Percentiles rank a stretch among this genome's conserved stretches.
These are phyloP conservation scores for Apiospora phragmitis DNA, from an alignment of 2,329 filamentous ascomycete genomes.

Conservation along the genomic window DNA sequence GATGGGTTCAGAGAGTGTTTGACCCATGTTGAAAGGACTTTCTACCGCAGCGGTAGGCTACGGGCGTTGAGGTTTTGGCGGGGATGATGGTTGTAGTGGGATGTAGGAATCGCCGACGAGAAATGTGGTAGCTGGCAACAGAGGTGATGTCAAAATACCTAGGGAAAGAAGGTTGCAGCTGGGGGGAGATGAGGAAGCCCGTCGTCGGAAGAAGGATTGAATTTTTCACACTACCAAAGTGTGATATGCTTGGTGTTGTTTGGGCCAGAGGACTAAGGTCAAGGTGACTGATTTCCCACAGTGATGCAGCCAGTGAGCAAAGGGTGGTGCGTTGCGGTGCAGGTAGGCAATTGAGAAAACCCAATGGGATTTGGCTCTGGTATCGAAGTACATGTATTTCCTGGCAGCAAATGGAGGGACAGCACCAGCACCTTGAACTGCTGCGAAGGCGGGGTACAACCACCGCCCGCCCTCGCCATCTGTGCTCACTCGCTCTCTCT, in stretches of 20 bases:
- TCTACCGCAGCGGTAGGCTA: constrained; percentile 24
- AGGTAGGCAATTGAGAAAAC: constrained; percentile 1
- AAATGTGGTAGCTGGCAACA: constrained; percentile 5
- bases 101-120: not conserved
- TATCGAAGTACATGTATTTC: constrained; percentile 4
- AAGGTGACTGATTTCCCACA: constrained; percentile 1
- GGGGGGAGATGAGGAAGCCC: not conserved
- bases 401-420: not conserved
- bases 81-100: constrained; percentile 17
- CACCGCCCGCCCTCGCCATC: not conserved
- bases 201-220: not conserved
- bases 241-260: constrained; percentile 9
- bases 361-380: not conserved
- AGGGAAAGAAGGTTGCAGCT: constrained; percentile 8
- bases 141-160: constrained; percentile 5
- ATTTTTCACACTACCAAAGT: constrained; percentile 8
- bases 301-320: not conserved
- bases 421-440: too few relatives aligned
- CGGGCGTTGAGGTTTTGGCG: constrained; percentile 11
- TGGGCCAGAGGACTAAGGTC: constrained; percentile 2
- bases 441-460: constrained; percentile 1
- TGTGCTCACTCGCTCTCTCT: not conserved
- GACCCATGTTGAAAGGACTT: constrained; percentile 72
- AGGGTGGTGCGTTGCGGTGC: constrained; percentile 5
- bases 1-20: constrained; percentile 98